Evolutionary conservation across 2,329 filamentous ascomycete species (phyloP), one percentile per base, ranked within the genome.

Genomic region (Penicillium sp.): DNA sequence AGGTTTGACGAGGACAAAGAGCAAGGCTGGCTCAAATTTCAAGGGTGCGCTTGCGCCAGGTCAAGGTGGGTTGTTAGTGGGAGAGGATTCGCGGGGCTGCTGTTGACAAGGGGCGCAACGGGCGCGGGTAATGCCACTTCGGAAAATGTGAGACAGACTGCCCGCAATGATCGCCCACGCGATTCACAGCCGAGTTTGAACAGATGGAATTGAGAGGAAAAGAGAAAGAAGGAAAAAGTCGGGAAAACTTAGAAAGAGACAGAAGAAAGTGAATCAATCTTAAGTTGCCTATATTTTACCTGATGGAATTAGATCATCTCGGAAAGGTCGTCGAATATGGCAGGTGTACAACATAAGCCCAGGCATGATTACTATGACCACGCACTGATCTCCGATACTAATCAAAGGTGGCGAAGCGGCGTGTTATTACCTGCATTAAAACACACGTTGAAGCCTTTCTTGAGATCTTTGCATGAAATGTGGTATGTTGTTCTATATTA

Each of bases 41-140:
- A 41, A 49, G 44, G 38, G 53, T 47, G 49, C 47, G 47, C 50
- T 49, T 55, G 55, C 56, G 47, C 47, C 52, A 55, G 47, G 32
- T 44, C 45, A 46, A 40, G 42, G 46, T 45, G 44, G 55, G 56
- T 51, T 53, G 51, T 55, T 53, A 53, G 58, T 55, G 55, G 57
- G 60, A 60, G 57, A 58, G 55, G 57, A 60, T 61, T 64, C 62
- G 63, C 63, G 61, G 62, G 63, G 62, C 57, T 65, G 57, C 59
- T 64, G 62, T 65, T 65, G 63, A 64, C 62, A 61, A 48, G 59
- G 56, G 57, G 58, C 53, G 61, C 46, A 57, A 56, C 60, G 58
- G 54, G 58, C 55, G 55, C 59, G 44, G 49, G 55, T 62, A 60
- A 58, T 62, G 61, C 59, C 63, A 65, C 61, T 57, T 51, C 57